phyloP scores from a whole-genome alignment of 2,329 filamentous ascomycete species.

The Penicillium oxalicum region DNA sequence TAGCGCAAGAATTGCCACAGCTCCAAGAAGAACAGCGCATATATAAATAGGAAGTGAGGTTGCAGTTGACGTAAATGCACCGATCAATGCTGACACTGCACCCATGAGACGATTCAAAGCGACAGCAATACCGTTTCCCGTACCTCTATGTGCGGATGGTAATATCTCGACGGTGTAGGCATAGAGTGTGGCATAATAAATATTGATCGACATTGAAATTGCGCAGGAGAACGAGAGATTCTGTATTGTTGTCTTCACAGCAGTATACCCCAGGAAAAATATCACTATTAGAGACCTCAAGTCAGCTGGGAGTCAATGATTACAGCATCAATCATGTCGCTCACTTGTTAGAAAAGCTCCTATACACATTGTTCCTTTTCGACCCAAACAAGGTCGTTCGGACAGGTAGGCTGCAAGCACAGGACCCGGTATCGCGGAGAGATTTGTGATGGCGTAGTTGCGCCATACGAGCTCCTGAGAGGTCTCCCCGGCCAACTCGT shows the following conservation, averaged over 20 bases:
- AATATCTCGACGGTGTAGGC: conserved; percentile 52
- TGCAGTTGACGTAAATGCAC: conserved; percentile 15
- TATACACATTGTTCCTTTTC: conserved; percentile 59
- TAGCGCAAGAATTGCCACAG: conserved; percentile 13
- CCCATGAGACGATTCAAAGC: conserved; percentile 23
- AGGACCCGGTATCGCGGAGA: conserved; percentile 62
- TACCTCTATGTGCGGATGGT: conserved; percentile 23
- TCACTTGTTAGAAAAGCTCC: conserved; percentile 53
- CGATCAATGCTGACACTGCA: conserved; percentile 20
- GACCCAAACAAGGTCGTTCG: conserved; percentile 51
- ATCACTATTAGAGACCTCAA: conserved; percentile 38
- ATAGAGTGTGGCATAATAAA: conserved; percentile 63
- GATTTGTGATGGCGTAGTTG: conserved; percentile 64
- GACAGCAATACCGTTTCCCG: conserved; percentile 23
- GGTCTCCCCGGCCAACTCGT: conserved; percentile 49
- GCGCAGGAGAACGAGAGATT: conserved; percentile 63
- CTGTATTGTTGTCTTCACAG: conserved; percentile 55
- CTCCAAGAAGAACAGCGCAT: conserved; percentile 19
- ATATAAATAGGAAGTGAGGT: conserved; percentile 23
- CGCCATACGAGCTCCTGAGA: conserved; percentile 57
- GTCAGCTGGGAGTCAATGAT: background rate
- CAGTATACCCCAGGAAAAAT: conserved; percentile 70
- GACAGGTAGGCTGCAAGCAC: conserved; percentile 63
- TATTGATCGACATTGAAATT: conserved; percentile 61
- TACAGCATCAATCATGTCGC: background rate